Percentiles rank a stretch among this genome's conserved stretches.
These are phyloP conservation scores for Mallotus nudiflorus DNA, from an alignment of 345 rosid genomes.

Conservation along the genomic window DNA sequence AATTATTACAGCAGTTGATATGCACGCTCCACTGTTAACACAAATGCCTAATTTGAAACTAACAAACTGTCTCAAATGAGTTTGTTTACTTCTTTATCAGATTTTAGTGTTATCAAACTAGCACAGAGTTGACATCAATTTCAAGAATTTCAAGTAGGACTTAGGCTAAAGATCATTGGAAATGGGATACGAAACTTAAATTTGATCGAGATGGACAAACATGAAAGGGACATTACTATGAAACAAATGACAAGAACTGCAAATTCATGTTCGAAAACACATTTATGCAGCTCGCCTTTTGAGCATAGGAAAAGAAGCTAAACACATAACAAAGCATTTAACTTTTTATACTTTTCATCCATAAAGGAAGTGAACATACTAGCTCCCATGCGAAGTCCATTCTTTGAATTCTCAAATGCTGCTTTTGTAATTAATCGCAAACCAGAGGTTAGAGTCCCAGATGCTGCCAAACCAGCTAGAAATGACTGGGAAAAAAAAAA, in stretches of 20 bases:
- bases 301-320: neutral
- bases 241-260: neutral
- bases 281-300: neutral
- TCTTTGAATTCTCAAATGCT: constrained; percentile 51
- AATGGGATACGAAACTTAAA: neutral
- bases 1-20: neutral
- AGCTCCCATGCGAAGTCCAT: constrained; percentile 86
- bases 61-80: no score
- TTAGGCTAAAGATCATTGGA: neutral
- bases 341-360: neutral
- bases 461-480: constrained; percentile 66
- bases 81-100: no score
- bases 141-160: neutral
- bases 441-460: constrained; percentile 70
- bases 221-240: neutral
- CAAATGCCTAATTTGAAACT: neutral
- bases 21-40: neutral
- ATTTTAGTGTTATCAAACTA: neutral
- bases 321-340: neutral
- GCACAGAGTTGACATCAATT: neutral
- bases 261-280: neutral
- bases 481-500: constrained; percentile 64
- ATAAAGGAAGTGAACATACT: constrained; percentile 39
- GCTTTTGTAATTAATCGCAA: constrained; percentile 76
- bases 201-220: neutral